These are phyloP conservation scores for Exobasidium rhododendri DNA, from an alignment of 1,284 basidiomycete genomes.

Conservation along the genomic window DNA sequence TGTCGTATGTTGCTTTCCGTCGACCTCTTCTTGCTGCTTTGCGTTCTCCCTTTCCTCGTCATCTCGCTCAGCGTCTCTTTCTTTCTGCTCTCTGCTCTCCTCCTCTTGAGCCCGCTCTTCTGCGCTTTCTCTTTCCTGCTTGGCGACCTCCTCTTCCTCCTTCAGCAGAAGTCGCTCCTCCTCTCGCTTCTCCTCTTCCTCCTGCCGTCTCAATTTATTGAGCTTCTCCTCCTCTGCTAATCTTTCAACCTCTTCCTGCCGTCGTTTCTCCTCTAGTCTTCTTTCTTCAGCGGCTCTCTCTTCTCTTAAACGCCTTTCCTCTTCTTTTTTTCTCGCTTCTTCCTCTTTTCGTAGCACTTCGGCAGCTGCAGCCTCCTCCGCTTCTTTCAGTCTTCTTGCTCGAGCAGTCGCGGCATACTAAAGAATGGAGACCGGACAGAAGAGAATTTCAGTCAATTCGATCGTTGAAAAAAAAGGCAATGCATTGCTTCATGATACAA, in stretches of 20 bases:
- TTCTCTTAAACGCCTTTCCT: slow-evolving; percentile 14
- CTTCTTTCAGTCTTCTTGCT: no score
- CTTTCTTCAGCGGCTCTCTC: no score
- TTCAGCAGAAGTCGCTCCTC: slow-evolving; percentile 4
- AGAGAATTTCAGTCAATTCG: background rate
- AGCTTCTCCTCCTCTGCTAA: slow-evolving; percentile 13
- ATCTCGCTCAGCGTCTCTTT: background rate
- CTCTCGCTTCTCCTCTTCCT: slow-evolving; percentile 12
- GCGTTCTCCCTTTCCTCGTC: background rate
- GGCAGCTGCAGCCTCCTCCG: no score
- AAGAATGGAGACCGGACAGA: background rate
- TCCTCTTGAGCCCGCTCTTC: slow-evolving; percentile 1
- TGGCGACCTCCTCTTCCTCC: slow-evolving; percentile 8
- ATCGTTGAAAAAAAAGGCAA: background rate
- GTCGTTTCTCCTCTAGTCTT: no score
- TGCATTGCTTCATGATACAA: background rate
- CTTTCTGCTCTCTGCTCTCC: slow-evolving; percentile 3
- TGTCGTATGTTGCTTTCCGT: background rate
- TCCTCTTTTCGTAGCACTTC: slow-evolving; percentile 17
- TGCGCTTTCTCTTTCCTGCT: slow-evolving; percentile 7
- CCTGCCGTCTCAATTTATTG: background rate
- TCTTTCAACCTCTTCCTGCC: slow-evolving; percentile 14
- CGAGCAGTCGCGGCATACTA: slow-evolving; percentile 7
- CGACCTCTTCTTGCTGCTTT: background rate
- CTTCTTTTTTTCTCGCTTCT: slow-evolving; percentile 16